Percentiles rank a stretch among this genome's conserved stretches.
phyloP scores from a whole-genome alignment of 208 protist species.

The Tetramitus jugosus region DNA sequence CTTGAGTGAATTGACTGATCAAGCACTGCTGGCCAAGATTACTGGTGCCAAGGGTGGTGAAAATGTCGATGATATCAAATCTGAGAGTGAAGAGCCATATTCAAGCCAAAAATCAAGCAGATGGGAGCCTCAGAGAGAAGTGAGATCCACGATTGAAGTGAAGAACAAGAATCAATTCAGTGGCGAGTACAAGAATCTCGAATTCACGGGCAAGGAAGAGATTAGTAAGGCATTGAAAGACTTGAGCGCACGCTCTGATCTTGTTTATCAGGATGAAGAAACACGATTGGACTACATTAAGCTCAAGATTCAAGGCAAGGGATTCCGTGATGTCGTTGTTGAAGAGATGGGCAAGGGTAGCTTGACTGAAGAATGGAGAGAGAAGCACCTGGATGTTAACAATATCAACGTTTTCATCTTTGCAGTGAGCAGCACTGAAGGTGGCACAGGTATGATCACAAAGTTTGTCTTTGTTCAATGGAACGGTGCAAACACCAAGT shows the following conservation, averaged over 20 bases:
- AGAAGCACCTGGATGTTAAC: neutral
- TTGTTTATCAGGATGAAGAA: neutral
- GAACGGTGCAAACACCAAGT: neutral
- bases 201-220: slow-evolving; percentile 12
- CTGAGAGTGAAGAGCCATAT: neutral
- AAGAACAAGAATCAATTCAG: neutral
- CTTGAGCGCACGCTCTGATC: neutral
- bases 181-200: neutral
- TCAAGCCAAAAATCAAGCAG: too few relatives aligned
- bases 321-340: neutral
- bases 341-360: neutral
- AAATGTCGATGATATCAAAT: neutral
- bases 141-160: too few relatives aligned
- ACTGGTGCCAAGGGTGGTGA: neutral
- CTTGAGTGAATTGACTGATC: neutral
- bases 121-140: too few relatives aligned
- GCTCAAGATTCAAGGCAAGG: neutral
- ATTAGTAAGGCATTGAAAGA: neutral
- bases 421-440: neutral
- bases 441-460: slow-evolving; percentile 9
- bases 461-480: slow-evolving; percentile 17
- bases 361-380: neutral
- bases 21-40: neutral
- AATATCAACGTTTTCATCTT: neutral
- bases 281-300: neutral